phyloP scores from a whole-genome alignment of 2,329 filamentous ascomycete genomes.

The Metarhizium robertsii region DNA sequence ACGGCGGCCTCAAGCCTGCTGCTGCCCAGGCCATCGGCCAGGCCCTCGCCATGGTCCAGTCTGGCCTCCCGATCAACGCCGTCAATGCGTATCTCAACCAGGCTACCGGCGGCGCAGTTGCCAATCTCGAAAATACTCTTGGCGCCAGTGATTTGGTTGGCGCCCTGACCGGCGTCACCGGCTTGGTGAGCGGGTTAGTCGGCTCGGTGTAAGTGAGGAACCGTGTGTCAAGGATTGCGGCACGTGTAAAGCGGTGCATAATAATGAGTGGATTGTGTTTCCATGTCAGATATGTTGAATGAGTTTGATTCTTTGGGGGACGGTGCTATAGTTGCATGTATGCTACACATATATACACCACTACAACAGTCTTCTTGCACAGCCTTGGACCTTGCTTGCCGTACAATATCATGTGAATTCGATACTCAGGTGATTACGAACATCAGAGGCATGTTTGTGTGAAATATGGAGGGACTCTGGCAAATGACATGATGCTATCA shows the following conservation, averaged over 20 bases:
- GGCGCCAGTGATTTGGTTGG: slow-evolving; percentile 9
- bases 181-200: neutral
- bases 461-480: too few species aligned
- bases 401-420: too few species aligned
- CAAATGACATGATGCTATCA: too few species aligned
- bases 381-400: too few species aligned
- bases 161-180: slow-evolving; percentile 6
- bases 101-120: slow-evolving; percentile 10
- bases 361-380: too few species aligned
- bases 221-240: neutral
- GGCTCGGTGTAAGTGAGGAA: neutral
- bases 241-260: neutral
- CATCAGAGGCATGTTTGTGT: too few species aligned
- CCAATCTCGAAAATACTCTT: slow-evolving; percentile 11
- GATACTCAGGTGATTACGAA: too few species aligned
- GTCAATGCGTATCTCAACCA: slow-evolving; percentile 13
- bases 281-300: neutral
- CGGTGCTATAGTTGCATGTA: too few species aligned
- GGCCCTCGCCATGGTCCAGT: slow-evolving; percentile 13
- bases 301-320: neutral
- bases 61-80: slow-evolving; percentile 11
- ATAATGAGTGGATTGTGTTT: neutral
- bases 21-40: slow-evolving; percentile 13
- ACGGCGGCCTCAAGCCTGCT: slow-evolving; percentile 7
- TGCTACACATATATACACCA: neutral